A percentile compares a stretch with the other conserved stretches of the same genome.
phyloP scores from a whole-genome alignment of 331 rosid genomes.

The Malus hybrid region DNA sequence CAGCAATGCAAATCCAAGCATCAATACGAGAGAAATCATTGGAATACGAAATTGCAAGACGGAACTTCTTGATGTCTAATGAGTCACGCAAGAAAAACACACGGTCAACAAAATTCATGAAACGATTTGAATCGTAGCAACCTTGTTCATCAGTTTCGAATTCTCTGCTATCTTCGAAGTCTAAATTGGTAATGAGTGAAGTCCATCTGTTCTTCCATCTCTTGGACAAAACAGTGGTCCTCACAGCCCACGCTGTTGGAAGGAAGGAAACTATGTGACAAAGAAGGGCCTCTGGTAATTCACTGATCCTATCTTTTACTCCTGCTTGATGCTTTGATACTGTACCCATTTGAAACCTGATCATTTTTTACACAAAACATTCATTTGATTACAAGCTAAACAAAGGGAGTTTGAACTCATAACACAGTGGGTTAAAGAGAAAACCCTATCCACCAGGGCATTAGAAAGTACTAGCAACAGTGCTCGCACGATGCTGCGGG shows the following conservation, averaged over 20 bases:
- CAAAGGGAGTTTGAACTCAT: no score
- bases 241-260: neutral
- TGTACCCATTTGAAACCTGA: neutral
- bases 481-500: no score
- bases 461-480: no score
- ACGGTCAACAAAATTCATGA: neutral
- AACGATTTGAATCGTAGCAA: neutral
- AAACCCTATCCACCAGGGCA: no score
- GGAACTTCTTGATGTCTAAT: neutral
- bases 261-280: neutral
- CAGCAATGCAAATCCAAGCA: neutral
- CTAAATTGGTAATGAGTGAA: neutral
- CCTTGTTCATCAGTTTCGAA: no score
- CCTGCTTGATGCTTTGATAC: neutral
- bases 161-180: neutral
- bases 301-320: neutral
- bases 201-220: neutral
- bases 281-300: neutral
- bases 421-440: no score
- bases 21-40: neutral
- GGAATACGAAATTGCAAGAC: neutral
- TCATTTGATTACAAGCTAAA: no score
- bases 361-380: no score
- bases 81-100: neutral
- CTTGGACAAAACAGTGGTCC: neutral